phyloP scores from a whole-genome alignment of 2,329 filamentous ascomycete genomes.

The Fusarium sambucinum region DNA sequence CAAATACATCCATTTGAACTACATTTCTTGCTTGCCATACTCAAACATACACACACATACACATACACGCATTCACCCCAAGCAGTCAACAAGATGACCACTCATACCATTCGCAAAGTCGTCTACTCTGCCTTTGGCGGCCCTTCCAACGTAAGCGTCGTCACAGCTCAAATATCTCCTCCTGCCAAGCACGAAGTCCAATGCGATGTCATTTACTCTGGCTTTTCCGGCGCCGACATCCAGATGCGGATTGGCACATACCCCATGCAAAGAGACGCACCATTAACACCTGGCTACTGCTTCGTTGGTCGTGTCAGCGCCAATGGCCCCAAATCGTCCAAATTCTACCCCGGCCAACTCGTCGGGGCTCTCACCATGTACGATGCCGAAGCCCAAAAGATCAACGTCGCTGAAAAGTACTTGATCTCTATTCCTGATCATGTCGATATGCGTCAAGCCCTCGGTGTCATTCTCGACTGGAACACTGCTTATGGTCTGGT shows the following conservation, averaged over 20 bases:
- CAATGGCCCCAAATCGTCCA: slow-evolving; percentile 53
- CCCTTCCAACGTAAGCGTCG: slow-evolving; percentile 52
- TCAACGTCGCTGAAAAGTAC: slow-evolving; percentile 62
- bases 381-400: slow-evolving; percentile 59
- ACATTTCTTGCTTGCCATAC: neutral
- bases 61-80: neutral
- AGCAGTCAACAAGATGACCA: slow-evolving; percentile 36
- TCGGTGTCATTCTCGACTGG: slow-evolving; percentile 61
- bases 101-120: slow-evolving; percentile 58
- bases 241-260: slow-evolving; percentile 64
- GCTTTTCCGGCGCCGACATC: slow-evolving; percentile 62
- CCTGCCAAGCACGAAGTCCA: slow-evolving; percentile 60
- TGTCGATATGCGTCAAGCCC: slow-evolving; percentile 57
- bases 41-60: neutral
- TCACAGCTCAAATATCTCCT: slow-evolving; percentile 53
- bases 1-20: too few species aligned
- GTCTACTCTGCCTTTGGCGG: slow-evolving; percentile 59
- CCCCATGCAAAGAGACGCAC: slow-evolving; percentile 59
- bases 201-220: slow-evolving; percentile 60
- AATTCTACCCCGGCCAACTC: slow-evolving; percentile 51
- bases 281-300: slow-evolving; percentile 63
- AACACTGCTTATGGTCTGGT: slow-evolving; percentile 57
- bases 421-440: slow-evolving; percentile 57
- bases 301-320: slow-evolving; percentile 58
- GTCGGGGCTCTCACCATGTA: slow-evolving; percentile 56